phyloP scores from a whole-genome alignment of 345 rosid genomes.

The Triadica sebifera region DNA sequence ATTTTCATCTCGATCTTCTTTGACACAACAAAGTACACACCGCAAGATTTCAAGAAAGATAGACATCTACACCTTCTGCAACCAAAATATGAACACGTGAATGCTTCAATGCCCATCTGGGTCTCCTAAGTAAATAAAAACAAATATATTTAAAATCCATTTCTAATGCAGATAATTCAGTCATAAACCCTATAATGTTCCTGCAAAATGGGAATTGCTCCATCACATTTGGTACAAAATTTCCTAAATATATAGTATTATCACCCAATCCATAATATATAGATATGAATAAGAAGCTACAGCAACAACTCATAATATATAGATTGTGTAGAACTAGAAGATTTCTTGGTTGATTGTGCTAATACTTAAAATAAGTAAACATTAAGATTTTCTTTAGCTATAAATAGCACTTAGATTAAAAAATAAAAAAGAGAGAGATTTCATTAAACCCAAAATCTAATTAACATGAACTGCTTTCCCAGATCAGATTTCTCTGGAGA shows the following conservation, averaged over 20 bases:
- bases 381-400: not conserved
- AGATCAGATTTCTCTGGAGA: not conserved
- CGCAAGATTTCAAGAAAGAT: constrained; percentile 19
- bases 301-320: no score
- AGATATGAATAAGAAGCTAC: no score
- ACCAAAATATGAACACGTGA: not conserved
- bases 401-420: no score
- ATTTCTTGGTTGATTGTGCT: not conserved
- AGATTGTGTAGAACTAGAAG: no score
- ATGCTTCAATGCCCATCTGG: not conserved
- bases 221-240: no score
- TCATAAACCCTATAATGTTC: no score
- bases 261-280: no score
- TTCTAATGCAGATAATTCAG: not conserved
- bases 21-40: constrained; percentile 25
- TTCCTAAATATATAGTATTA: no score
- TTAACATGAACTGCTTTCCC: not conserved
- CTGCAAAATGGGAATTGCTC: no score
- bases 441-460: not conserved
- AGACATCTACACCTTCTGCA: constrained; percentile 21
- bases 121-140: not conserved
- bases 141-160: no score
- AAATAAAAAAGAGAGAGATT: no score
- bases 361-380: not conserved
- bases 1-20: constrained; percentile 1